Evolutionary conservation across 805 yeast genomes (phyloP).

Genomic region (Kazachstania africana): DNA sequence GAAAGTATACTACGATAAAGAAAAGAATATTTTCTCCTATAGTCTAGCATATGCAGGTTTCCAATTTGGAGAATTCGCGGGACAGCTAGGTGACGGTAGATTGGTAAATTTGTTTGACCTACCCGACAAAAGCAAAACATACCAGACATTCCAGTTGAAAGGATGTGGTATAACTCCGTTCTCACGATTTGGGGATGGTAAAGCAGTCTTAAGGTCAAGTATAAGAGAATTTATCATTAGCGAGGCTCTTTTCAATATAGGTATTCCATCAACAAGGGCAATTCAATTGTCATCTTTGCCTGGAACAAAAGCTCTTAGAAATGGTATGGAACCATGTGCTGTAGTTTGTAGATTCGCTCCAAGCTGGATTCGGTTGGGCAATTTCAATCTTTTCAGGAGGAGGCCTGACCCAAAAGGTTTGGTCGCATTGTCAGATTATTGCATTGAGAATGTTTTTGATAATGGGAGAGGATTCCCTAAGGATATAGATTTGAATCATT

Average conservation of each 20-base stretch:
- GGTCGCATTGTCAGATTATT: constrained; percentile 54
- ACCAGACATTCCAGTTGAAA: constrained; percentile 54
- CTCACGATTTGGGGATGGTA: constrained; percentile 93
- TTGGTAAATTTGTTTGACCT: constrained; percentile 73
- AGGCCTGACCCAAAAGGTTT: constrained; percentile 58
- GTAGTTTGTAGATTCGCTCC: constrained; percentile 74
- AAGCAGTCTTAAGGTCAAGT: constrained; percentile 80
- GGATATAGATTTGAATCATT: constrained; percentile 13
- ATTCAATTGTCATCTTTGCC: constrained; percentile 64
- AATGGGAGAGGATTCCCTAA: constrained; percentile 25
- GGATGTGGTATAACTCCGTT: constrained; percentile 91
- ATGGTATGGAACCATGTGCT: constrained; percentile 64
- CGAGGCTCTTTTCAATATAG: constrained; percentile 68
- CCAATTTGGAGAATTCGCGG: constrained; percentile 94
- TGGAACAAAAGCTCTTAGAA: constrained; percentile 60
- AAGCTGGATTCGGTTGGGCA: constrained; percentile 80
- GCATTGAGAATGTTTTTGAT: constrained; percentile 50
- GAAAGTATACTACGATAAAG: constrained; percentile 26
- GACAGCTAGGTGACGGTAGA: constrained; percentile 94
- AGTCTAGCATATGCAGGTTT: constrained; percentile 91
- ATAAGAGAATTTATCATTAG: constrained; percentile 80
- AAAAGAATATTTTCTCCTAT: constrained; percentile 67
- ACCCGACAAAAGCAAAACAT: constrained; percentile 33
- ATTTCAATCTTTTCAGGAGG: constrained; percentile 71
- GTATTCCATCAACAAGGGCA: constrained; percentile 82